Evolutionary conservation across 2,329 filamentous ascomycete species (phyloP).

Genomic region (Calonectria henricotiae): DNA sequence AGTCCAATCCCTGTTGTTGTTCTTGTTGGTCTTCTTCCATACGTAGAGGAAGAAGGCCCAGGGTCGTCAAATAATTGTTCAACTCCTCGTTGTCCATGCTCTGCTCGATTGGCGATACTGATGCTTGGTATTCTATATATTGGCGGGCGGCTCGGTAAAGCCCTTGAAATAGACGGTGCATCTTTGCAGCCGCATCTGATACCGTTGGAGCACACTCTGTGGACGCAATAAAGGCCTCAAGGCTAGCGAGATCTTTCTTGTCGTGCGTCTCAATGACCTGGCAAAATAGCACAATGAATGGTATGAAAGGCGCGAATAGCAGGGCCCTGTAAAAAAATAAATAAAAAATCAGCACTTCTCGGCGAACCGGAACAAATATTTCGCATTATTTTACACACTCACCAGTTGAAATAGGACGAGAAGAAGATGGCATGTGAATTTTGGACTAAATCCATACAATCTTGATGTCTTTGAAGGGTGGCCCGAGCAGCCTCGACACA

Average conservation of each 20-base stretch:
- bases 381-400: neutral
- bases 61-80: neutral
- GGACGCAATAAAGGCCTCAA: conserved; percentile 16
- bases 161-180: conserved; percentile 21
- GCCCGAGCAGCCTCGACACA: conserved; percentile 32
- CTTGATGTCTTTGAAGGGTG: conserved; percentile 33
- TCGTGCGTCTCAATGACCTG: conserved; percentile 30
- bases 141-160: conserved; percentile 5
- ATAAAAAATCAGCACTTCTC: too few relatives aligned
- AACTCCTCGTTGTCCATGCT: conserved; percentile 2
- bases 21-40: neutral
- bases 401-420: conserved; percentile 17
- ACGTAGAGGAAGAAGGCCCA: neutral
- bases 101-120: neutral
- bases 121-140: neutral
- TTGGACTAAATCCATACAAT: conserved; percentile 11
- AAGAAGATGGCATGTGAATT: neutral
- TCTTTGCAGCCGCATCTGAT: conserved; percentile 19
- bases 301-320: conserved; percentile 19
- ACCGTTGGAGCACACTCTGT: conserved; percentile 9
- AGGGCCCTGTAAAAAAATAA: neutral
- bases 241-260: conserved; percentile 17
- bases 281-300: conserved; percentile 27
- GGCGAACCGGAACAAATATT: neutral
- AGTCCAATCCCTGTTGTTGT: neutral